A percentile compares a stretch with the other conserved stretches of the same genome.
Evolutionary conservation across 257 asterid genomes (phyloP).

Genomic region (Salvia hispanica): DNA sequence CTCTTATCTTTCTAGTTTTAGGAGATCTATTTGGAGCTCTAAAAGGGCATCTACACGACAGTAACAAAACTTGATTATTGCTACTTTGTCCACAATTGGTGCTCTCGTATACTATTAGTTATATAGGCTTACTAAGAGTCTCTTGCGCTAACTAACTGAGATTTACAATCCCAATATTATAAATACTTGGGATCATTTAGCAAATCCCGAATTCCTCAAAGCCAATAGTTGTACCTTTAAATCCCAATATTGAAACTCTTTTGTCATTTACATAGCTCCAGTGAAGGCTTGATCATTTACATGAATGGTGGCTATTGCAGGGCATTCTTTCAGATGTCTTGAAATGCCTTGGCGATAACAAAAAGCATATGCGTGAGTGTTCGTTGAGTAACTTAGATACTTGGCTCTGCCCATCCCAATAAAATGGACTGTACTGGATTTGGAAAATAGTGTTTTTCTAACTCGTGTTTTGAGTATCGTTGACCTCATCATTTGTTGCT

Average conservation of each 20-base stretch:
- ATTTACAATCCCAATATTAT: not conserved
- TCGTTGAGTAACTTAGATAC: slow-evolving; percentile 82
- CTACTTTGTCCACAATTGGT: no score
- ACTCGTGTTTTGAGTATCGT: not conserved
- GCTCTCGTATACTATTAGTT: slow-evolving; percentile 16
- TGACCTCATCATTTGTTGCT: slow-evolving; percentile 5
- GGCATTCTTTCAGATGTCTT: slow-evolving; percentile 87
- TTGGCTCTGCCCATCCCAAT: slow-evolving; percentile 96
- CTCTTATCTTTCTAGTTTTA: no score
- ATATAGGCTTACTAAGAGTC: not conserved
- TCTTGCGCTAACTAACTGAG: not conserved
- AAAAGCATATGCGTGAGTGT: slow-evolving; percentile 95
- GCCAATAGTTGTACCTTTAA: no score
- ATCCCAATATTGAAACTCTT: not conserved
- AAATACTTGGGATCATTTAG: no score
- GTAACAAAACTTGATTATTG: no score
- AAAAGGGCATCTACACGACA: slow-evolving; percentile 71
- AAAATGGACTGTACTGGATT: slow-evolving; percentile 61
- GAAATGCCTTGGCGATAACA: slow-evolving; percentile 96
- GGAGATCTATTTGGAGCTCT: slow-evolving; percentile 90
- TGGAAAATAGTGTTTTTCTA: slow-evolving; percentile 2
- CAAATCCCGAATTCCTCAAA: no score
- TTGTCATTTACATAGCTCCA: slow-evolving; percentile 23
- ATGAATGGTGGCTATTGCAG: slow-evolving; percentile 51
- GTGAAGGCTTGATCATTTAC: slow-evolving; percentile 17